Evolutionary conservation across 169 alveolate genomes (phyloP).

Genomic region (Plasmodium fragile): DNA sequence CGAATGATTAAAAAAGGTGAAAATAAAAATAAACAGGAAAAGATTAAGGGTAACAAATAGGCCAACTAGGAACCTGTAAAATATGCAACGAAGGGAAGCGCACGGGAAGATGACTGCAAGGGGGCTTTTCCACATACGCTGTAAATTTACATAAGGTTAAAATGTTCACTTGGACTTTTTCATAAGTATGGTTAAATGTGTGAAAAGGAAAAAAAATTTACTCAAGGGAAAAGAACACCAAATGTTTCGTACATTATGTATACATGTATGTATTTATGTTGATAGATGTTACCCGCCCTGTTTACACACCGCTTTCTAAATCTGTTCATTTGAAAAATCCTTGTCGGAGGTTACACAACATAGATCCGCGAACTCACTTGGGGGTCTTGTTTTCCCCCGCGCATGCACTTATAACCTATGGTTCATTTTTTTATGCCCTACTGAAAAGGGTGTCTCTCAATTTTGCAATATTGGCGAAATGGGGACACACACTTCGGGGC

Average conservation of each 20-base stretch:
- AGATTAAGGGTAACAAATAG: not conserved
- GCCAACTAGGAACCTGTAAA: not conserved
- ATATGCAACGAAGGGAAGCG: not conserved
- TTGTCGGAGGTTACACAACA: not conserved
- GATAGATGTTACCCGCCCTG: not conserved
- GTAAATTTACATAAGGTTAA: not conserved
- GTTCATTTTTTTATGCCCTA: not conserved
- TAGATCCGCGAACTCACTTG: not conserved
- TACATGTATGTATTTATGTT: not conserved
- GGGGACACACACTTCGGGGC: not conserved
- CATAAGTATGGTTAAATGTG: not conserved
- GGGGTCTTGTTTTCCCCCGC: not conserved
- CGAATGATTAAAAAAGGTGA: not conserved
- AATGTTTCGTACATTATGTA: not conserved
- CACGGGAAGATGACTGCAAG: not conserved
- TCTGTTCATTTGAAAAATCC: not conserved
- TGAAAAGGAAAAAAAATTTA: not conserved
- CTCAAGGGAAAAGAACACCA: not conserved
- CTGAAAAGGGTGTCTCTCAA: not conserved
- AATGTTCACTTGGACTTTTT: not conserved
- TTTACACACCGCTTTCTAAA: not conserved
- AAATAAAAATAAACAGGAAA: not conserved
- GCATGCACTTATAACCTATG: not conserved
- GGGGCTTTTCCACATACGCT: not conserved
- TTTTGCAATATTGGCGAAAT: not conserved